These are phyloP conservation scores for Phytophthora niederhauseri DNA, from an alignment of 352 stramenopile genomes.

Conservation along the genomic window DNA sequence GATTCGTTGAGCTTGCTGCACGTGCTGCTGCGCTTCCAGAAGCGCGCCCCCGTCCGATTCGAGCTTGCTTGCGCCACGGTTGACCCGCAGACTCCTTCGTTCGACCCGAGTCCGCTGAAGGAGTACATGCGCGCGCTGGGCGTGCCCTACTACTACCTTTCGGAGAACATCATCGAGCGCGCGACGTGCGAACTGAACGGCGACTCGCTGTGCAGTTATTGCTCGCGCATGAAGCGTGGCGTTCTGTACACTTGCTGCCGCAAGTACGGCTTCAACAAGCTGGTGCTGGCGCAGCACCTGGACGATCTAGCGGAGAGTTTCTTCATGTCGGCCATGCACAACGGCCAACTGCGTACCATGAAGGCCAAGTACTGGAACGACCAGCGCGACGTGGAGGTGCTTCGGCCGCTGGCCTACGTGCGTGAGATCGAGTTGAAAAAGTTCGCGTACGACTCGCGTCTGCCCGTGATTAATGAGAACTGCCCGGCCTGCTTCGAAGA, in stretches of 20 bases:
- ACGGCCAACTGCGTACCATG: constrained; percentile 98
- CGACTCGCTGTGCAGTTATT: constrained; percentile 97
- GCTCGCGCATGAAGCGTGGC: constrained; percentile 97
- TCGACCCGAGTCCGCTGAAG: constrained; percentile 97
- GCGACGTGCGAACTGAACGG: constrained; percentile 88
- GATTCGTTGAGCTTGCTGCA: constrained; percentile 98
- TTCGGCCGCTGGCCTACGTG: constrained; percentile 96
- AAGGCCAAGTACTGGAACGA: constrained; percentile 99
- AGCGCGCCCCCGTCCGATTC: constrained; percentile 94
- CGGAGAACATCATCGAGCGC: constrained; percentile 93
- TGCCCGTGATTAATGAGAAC: constrained; percentile 99
- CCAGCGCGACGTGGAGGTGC: constrained; percentile 93
- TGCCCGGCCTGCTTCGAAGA: constrained; percentile 99
- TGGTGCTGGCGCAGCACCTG: constrained; percentile 96
- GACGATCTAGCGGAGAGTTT: constrained; percentile 98
- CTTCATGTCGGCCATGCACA: constrained; percentile 99
- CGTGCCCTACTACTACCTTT: constrained; percentile 96
- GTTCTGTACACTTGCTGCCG: constrained; percentile 97
- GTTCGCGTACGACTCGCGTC: constrained; percentile 80
- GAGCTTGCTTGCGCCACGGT: constrained; percentile 96
- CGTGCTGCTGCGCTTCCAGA: constrained; percentile 94
- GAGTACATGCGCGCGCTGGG: constrained; percentile 95
- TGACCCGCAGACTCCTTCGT: constrained; percentile 97
- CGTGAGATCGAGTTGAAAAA: constrained; percentile 94
- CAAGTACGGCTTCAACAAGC: constrained; percentile 94